These are phyloP conservation scores for Eucalyptus curtisii DNA, from an alignment of 345 rosid genomes.

Conservation along the genomic window DNA sequence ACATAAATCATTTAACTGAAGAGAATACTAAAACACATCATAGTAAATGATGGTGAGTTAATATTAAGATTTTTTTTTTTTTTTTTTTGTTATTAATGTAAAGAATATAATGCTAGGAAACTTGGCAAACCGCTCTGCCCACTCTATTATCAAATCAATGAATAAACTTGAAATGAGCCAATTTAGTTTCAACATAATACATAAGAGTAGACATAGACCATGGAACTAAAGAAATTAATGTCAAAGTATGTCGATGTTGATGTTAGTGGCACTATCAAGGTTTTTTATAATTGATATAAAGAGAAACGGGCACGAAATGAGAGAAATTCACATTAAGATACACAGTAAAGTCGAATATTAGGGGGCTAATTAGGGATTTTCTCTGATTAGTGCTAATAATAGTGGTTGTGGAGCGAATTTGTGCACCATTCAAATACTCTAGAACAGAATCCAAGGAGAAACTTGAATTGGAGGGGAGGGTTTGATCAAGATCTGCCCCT, in stretches of 20 bases:
- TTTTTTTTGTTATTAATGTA: too few species aligned
- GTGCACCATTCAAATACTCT: not conserved
- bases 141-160: not conserved
- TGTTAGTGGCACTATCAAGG: not conserved
- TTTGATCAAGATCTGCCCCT: too few species aligned
- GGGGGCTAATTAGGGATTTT: not conserved
- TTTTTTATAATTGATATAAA: not conserved
- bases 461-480: not conserved
- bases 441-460: not conserved
- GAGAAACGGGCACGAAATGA: not conserved
- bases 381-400: not conserved
- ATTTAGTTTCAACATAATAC: not conserved
- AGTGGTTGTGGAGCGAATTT: not conserved
- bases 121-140: not conserved
- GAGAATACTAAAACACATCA: not conserved
- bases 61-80: not conserved
- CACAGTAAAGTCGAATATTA: not conserved
- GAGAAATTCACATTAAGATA: not conserved
- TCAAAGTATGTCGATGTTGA: not conserved
- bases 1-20: not conserved
- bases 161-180: not conserved
- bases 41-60: not conserved
- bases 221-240: not conserved
- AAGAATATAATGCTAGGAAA: not conserved
- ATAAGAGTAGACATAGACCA: not conserved